Evolutionary conservation across 2,329 filamentous ascomycete genomes (phyloP).

Genomic region (Coniochaeta ligniaria): DNA sequence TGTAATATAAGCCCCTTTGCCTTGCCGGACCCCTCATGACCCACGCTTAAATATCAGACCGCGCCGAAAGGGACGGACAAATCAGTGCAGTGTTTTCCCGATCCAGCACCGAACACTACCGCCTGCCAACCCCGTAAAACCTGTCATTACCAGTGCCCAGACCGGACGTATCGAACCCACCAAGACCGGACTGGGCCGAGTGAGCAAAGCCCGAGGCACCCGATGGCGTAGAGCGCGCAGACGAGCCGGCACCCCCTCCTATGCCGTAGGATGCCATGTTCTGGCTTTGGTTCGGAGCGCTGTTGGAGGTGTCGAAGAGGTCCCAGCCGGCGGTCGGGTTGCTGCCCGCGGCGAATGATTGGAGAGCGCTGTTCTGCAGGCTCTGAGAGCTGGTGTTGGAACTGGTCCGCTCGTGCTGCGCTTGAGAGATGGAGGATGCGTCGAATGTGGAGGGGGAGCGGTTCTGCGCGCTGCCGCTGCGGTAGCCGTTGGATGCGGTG

Average conservation of each 20-base stretch:
- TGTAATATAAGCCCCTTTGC: too few species aligned
- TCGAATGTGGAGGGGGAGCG: not conserved
- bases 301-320: not conserved
- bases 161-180: not conserved
- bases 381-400: not conserved
- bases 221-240: not conserved
- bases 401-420: not conserved
- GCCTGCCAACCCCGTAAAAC: not conserved
- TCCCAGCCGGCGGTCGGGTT: not conserved
- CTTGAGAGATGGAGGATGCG: not conserved
- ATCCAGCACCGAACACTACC: not conserved
- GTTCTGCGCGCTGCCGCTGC: slow-evolving; percentile 10
- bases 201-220: not conserved
- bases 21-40: too few species aligned
- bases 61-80: not conserved
- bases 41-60: not conserved
- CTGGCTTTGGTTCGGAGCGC: not conserved
- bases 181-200: not conserved
- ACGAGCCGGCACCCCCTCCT: not conserved
- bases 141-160: not conserved
- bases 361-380: not conserved
- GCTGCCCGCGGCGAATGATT: not conserved
- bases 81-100: not conserved
- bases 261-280: not conserved
- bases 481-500: slow-evolving; percentile 9